Base-by-base conservation (phyloP, 2,329 filamentous ascomycete species). In the Aspergillus fijiensis region DNA sequence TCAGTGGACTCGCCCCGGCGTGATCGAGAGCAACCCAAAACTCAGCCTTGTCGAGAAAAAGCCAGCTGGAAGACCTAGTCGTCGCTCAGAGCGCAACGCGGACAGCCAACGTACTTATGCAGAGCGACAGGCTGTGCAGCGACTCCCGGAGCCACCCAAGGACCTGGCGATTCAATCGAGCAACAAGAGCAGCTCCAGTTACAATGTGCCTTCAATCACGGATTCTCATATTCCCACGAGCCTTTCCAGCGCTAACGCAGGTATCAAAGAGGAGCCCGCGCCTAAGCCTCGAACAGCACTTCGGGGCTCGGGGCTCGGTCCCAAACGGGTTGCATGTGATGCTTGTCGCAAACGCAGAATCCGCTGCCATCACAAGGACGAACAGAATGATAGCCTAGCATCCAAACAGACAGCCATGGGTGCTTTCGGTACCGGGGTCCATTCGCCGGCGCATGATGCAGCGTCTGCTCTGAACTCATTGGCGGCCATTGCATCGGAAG, bases 291-390 rank as follows among this genome's bases (percentile, higher is more conserved):
- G 70, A 66, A 80, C 77, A 61, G 80, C 81, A 9, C 82, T 81
- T 9, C 85, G 85, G 62, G 83, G 81, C 19, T 85, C 84, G 16
- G 84, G 85, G 51, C 77, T 87, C 45, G 85, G 85, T 11, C 85
- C 85, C 21, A 86, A 86, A 72, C 70, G 77, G 5, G 76, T 87
- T 61, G 85, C 85, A 39, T 88, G 85, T 72, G 85, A 87, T 76
- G 80, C 83, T 21, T 88, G 85, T 72, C 80, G 85, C 45, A 85
- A 84, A 70, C 81, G 85, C 58, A 80, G 85, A 54, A 87, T 87
- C 61, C 79, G 84, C 59, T 88, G 85, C 73, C 85, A 86, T 64
- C 85, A 88, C 74, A 87, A 87, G 69, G 84, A 86, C 60, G 79
- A 84, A 58, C 78, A 74, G 29, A 68, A 63, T 55, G 72, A 74